These are phyloP conservation scores for Ramaria sp. DNA, from an alignment of 768 basidiomycete species.

Conservation along the genomic window DNA sequence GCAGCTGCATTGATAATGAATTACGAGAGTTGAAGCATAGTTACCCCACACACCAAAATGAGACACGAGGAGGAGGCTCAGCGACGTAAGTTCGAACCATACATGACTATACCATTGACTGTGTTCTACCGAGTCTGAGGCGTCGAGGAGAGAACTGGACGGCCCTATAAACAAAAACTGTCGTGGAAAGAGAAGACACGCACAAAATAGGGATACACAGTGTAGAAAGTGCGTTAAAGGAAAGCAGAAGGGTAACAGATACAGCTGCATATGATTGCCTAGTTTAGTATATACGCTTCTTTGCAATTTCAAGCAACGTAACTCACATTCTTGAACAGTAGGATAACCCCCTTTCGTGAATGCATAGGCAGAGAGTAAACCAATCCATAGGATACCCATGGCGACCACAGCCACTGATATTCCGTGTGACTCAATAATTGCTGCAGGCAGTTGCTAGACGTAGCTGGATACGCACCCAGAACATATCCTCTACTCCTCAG, in stretches of 20 bases:
- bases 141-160: background rate
- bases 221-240: conserved; percentile 28
- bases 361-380: conserved; percentile 34
- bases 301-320: background rate
- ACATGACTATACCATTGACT: conserved; percentile 29
- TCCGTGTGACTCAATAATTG: background rate
- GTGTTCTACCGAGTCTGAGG: conserved; percentile 27
- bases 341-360: conserved; percentile 37
- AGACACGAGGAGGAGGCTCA: conserved; percentile 32
- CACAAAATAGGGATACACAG: conserved; percentile 14
- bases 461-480: background rate
- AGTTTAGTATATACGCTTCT: conserved; percentile 4
- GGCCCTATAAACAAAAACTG: conserved; percentile 14
- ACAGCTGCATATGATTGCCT: conserved; percentile 23
- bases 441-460: background rate
- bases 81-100: conserved; percentile 45
- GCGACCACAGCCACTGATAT: conserved; percentile 11
- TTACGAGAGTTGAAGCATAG: background rate
- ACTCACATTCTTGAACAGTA: conserved; percentile 37
- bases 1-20: conserved; percentile 28
- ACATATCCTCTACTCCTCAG: conserved; percentile 4
- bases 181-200: conserved; percentile 33
- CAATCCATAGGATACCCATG: conserved; percentile 38
- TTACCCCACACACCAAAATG: conserved; percentile 32
- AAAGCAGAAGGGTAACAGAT: conserved; percentile 35